These are phyloP conservation scores for Dendrothele bispora DNA, from an alignment of 768 basidiomycete genomes.

Conservation along the genomic window DNA sequence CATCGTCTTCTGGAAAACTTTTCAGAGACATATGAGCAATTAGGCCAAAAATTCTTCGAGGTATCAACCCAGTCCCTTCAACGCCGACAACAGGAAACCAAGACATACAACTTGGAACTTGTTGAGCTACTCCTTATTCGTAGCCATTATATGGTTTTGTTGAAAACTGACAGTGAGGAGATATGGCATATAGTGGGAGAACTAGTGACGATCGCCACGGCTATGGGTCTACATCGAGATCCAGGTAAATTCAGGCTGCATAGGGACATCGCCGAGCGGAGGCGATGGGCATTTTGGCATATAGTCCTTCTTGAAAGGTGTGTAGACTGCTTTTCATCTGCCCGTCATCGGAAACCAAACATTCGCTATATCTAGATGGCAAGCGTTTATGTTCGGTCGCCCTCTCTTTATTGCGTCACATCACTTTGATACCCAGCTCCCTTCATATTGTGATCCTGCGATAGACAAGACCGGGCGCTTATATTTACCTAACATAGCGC, in stretches of 20 bases:
- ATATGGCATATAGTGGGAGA: slow-evolving; percentile 78
- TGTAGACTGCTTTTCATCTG: slow-evolving; percentile 16
- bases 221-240: slow-evolving; percentile 85
- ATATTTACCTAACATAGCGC: slow-evolving; percentile 72
- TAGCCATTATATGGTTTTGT: slow-evolving; percentile 69
- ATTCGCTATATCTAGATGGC: slow-evolving; percentile 63
- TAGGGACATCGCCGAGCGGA: slow-evolving; percentile 67
- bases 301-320: slow-evolving; percentile 78
- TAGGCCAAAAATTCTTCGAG: slow-evolving; percentile 67
- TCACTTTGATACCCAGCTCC: slow-evolving; percentile 82
- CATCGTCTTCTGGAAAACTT: slow-evolving; percentile 60
- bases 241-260: slow-evolving; percentile 78
- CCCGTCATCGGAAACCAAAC: slow-evolving; percentile 7
- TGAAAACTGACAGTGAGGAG: slow-evolving; percentile 77
- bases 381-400: slow-evolving; percentile 84
- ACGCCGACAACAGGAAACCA: slow-evolving; percentile 58
- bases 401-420: slow-evolving; percentile 75
- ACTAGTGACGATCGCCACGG: slow-evolving; percentile 70
- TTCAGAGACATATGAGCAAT: slow-evolving; percentile 54
- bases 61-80: slow-evolving; percentile 65
- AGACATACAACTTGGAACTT: slow-evolving; percentile 67
- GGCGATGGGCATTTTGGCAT: slow-evolving; percentile 93
- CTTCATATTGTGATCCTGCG: slow-evolving; percentile 63
- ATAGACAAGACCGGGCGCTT: slow-evolving; percentile 64
- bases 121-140: slow-evolving; percentile 74